Percentiles rank a stretch among this genome's conserved stretches.
Conservation (phyloP, 1,284 basidiomycete genomes). For the Singerocomus inundabilis region DNA sequence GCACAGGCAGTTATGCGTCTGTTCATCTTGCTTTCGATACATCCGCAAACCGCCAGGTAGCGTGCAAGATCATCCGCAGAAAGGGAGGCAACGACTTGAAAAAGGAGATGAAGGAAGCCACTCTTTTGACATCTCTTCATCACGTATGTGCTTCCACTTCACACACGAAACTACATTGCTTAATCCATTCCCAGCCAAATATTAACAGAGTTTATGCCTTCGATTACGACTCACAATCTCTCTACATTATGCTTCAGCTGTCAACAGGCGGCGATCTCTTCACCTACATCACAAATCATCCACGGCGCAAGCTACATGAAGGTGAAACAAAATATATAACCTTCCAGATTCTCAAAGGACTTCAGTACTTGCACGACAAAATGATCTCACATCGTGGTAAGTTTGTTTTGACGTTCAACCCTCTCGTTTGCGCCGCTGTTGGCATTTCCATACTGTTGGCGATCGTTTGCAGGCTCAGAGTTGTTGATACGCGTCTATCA, state of each 20-base stretch:
- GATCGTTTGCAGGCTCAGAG: not conserved
- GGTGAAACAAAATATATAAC: constrained; percentile 82
- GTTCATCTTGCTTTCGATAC: constrained; percentile 75
- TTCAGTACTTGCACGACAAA: constrained; percentile 73
- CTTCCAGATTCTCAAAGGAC: constrained; percentile 72
- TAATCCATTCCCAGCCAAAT: constrained; percentile 56
- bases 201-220: constrained; percentile 77
- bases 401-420: not conserved
- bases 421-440: not conserved
- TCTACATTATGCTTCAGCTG: constrained; percentile 83
- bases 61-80: constrained; percentile 76
- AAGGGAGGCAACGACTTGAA: constrained; percentile 54
- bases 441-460: not conserved
- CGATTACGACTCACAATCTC: constrained; percentile 57
- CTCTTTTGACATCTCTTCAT: constrained; percentile 62
- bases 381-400: constrained; percentile 80
- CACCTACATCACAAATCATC: constrained; percentile 72
- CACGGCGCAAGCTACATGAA: constrained; percentile 58
- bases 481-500: constrained; percentile 2
- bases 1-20: constrained; percentile 77
- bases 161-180: not conserved
- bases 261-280: constrained; percentile 87
- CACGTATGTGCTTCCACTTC: constrained; percentile 52
- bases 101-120: constrained; percentile 74
- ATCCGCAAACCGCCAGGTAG: constrained; percentile 65